Conservation (phyloP, 345 rosid species). For the Pelargonium nanum region DNA sequence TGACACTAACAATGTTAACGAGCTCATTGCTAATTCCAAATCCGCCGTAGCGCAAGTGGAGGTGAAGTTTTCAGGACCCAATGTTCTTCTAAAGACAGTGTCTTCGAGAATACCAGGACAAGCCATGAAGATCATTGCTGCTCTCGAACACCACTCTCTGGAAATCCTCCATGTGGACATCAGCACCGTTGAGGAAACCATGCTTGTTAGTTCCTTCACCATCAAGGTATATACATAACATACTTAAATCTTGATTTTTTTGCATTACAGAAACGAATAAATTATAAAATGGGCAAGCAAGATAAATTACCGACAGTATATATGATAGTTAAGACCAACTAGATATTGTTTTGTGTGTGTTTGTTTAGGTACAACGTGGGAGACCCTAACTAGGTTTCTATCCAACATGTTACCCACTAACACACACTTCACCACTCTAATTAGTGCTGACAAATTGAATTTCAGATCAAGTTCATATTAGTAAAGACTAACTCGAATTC, state of each 20-base stretch:
- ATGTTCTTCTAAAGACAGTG: conserved; percentile 64
- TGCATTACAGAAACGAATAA: too few species aligned
- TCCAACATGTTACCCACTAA: too few species aligned
- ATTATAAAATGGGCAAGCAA: too few species aligned
- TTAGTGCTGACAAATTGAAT: too few species aligned
- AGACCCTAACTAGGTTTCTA: too few species aligned
- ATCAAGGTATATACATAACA: conserved; percentile 56
- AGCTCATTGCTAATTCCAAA: conserved; percentile 74
- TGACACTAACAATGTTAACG: conserved; percentile 30
- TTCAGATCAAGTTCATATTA: too few species aligned
- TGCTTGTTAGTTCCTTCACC: conserved; percentile 73
- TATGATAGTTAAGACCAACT: too few species aligned
- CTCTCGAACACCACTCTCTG: conserved; percentile 66
- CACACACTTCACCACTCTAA: too few species aligned
- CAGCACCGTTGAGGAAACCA: conserved; percentile 55
- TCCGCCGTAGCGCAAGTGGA: conserved; percentile 84
- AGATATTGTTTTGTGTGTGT: too few species aligned
- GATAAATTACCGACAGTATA: too few species aligned
- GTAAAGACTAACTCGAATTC: too few species aligned
- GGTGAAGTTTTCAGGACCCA: conserved; percentile 83
- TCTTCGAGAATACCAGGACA: conserved; percentile 81
- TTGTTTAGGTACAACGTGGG: too few species aligned
- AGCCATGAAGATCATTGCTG: conserved; percentile 58
- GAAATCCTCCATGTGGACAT: conserved; percentile 69
- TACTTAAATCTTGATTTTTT: neutral